Percentiles rank a stretch among this genome's conserved stretches.
phyloP scores from a whole-genome alignment of 2,329 filamentous ascomycete genomes.

The Pseudogymnoascus pannorum region DNA sequence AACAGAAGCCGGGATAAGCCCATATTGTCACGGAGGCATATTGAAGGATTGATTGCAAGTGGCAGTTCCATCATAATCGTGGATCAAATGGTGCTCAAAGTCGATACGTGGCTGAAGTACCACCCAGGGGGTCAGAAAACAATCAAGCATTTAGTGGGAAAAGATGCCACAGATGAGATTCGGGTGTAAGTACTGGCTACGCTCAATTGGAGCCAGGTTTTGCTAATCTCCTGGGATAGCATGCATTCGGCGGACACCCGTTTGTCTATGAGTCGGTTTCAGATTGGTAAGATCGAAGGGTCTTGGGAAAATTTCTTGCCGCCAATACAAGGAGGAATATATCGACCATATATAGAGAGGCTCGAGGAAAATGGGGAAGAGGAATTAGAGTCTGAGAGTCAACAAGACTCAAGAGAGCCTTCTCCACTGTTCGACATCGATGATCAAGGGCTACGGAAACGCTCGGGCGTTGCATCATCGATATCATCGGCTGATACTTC shows the following conservation, averaged over 20 bases:
- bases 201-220: not conserved
- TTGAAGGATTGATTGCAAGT: constrained; percentile 77
- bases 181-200: constrained; percentile 62
- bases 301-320: constrained; percentile 82
- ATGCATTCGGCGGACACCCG: constrained; percentile 76
- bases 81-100: constrained; percentile 73
- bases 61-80: constrained; percentile 75
- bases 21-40: constrained; percentile 56
- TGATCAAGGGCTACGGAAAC: constrained; percentile 11
- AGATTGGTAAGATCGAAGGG: constrained; percentile 75
- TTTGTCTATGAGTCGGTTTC: constrained; percentile 69
- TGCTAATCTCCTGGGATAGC: constrained; percentile 45
- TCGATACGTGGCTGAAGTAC: constrained; percentile 80
- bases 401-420: constrained; percentile 23
- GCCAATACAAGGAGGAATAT: constrained; percentile 83
- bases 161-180: constrained; percentile 91
- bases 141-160: constrained; percentile 86
- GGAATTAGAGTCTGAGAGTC: constrained; percentile 19
- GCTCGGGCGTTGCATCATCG: constrained; percentile 45
- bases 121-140: constrained; percentile 90
- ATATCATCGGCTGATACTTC: constrained; percentile 49
- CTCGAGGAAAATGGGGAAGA: too few relatives aligned
- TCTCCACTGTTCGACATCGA: constrained; percentile 29
- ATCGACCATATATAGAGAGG: constrained; percentile 46
- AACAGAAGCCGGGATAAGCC: too few relatives aligned